Percentiles rank a stretch among this genome's conserved stretches.
Evolutionary conservation across 768 basidiomycete species (phyloP).

Genomic region (Lanmaoa rubissima): DNA sequence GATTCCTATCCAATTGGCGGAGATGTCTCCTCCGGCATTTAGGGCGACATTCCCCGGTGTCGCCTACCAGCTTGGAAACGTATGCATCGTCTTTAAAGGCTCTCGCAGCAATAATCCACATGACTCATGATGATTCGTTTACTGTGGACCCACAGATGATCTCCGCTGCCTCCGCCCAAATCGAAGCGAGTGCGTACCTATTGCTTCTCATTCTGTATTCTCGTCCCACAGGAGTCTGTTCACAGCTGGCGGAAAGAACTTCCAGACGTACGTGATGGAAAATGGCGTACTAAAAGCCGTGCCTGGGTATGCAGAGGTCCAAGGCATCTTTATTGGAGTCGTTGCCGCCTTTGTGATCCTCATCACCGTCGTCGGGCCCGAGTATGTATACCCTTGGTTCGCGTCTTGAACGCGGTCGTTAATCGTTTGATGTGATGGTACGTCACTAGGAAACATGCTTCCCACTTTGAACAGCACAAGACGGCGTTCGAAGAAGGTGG

Average conservation of each 20-base stretch:
- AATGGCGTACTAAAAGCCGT: conserved; percentile 43
- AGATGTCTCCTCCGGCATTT: conserved; percentile 88
- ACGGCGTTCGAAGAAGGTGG: conserved; percentile 77
- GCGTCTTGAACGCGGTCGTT: neutral
- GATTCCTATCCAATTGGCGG: conserved; percentile 77
- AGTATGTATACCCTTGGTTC: conserved; percentile 43
- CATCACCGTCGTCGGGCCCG: conserved; percentile 76
- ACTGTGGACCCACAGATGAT: conserved; percentile 44
- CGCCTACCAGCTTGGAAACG: conserved; percentile 81
- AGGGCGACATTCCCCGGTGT: conserved; percentile 86
- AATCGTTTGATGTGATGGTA: neutral
- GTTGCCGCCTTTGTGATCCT: conserved; percentile 77
- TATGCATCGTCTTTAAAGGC: conserved; percentile 7
- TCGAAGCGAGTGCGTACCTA: conserved; percentile 60
- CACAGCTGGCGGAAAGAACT: conserved; percentile 58
- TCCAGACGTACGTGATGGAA: conserved; percentile 46
- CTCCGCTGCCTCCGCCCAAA: conserved; percentile 73
- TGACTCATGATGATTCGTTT: neutral
- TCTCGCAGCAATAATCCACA: no score
- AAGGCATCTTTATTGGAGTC: conserved; percentile 84
- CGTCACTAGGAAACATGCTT: conserved; percentile 59
- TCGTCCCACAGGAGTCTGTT: neutral
- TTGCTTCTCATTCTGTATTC: neutral
- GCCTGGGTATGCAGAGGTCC: conserved; percentile 71
- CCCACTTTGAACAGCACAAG: conserved; percentile 83